Evolutionary conservation across 2,329 filamentous ascomycete species (phyloP).

Genomic region (Endoconidiophora laricicola): DNA sequence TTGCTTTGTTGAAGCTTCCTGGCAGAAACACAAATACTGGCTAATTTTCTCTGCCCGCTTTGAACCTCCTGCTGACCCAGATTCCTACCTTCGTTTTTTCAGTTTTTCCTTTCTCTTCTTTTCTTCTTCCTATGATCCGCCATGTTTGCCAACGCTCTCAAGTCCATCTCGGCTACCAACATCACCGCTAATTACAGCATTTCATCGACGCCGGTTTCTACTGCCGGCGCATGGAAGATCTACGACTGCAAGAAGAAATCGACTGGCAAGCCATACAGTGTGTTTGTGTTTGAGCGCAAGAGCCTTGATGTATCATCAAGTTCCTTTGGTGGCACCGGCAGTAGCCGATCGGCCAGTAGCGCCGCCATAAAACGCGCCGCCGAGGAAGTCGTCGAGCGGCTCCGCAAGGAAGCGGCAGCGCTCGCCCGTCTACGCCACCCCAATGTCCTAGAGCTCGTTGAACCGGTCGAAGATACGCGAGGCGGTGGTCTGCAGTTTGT

Average conservation of each 20-base stretch:
- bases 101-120: not conserved
- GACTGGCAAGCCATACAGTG: conserved; percentile 71
- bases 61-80: too few species aligned
- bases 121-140: conserved; percentile 17
- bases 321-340: conserved; percentile 26
- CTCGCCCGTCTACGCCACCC: conserved; percentile 81
- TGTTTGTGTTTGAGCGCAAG: conserved; percentile 91
- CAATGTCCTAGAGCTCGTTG: conserved; percentile 77
- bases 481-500: conserved; percentile 89
- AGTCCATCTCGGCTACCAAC: conserved; percentile 79
- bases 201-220: conserved; percentile 56
- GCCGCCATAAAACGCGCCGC: conserved; percentile 61
- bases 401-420: conserved; percentile 83
- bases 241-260: conserved; percentile 96
- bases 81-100: not conserved
- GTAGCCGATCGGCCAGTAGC: conserved; percentile 27
- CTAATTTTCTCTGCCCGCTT: not conserved
- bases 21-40: not conserved
- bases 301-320: conserved; percentile 45
- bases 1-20: not conserved
- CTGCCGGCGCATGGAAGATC: conserved; percentile 89
- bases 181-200: conserved; percentile 86
- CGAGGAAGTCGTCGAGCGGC: conserved; percentile 77
- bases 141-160: conserved; percentile 90
- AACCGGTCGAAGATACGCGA: conserved; percentile 88